A percentile compares a stretch with the other conserved stretches of the same genome.
These are phyloP conservation scores for Candida sp. DNA, from an alignment of 1,139 yeast genomes.

Conservation along the genomic window DNA sequence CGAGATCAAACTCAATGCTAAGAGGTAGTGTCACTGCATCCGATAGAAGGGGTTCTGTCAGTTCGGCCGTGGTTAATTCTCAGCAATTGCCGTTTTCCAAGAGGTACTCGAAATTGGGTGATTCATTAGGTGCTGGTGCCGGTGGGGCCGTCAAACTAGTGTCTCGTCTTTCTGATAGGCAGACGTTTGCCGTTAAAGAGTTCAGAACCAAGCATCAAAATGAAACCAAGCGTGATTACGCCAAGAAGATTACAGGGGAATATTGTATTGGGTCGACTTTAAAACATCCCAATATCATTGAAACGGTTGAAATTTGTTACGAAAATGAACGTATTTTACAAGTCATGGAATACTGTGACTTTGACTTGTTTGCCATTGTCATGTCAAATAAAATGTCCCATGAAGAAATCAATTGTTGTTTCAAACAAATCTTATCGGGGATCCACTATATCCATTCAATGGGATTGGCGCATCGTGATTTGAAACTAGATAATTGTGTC, in stretches of 20 bases:
- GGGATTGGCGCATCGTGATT: constrained; percentile 90
- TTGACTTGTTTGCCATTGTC: constrained; percentile 89
- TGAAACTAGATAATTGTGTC: constrained; percentile 92
- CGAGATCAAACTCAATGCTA: constrained; percentile 21
- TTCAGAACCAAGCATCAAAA: constrained; percentile 74
- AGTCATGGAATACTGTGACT: constrained; percentile 95
- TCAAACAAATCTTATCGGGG: constrained; percentile 82
- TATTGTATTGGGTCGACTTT: constrained; percentile 92
- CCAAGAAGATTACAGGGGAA: constrained; percentile 92
- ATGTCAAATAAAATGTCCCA: constrained; percentile 92
- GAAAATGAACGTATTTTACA: constrained; percentile 86
- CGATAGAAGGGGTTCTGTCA: constrained; percentile 2
- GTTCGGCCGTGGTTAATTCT: constrained; percentile 17
- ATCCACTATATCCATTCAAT: constrained; percentile 80
- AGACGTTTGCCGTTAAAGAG: constrained; percentile 88
- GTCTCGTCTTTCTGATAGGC: constrained; percentile 63
- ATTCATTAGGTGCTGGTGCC: constrained; percentile 92
- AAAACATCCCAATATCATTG: constrained; percentile 86
- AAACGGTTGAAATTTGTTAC: constrained; percentile 87
- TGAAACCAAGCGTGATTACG: constrained; percentile 83
- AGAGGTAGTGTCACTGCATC: not conserved
- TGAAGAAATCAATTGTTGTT: constrained; percentile 85
- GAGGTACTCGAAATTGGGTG: constrained; percentile 80
- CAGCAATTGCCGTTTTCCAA: constrained; percentile 59
- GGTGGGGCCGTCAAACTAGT: constrained; percentile 89